These are phyloP conservation scores for Exophiala bonariae DNA, from an alignment of 2,329 filamentous ascomycete genomes.

Conservation along the genomic window DNA sequence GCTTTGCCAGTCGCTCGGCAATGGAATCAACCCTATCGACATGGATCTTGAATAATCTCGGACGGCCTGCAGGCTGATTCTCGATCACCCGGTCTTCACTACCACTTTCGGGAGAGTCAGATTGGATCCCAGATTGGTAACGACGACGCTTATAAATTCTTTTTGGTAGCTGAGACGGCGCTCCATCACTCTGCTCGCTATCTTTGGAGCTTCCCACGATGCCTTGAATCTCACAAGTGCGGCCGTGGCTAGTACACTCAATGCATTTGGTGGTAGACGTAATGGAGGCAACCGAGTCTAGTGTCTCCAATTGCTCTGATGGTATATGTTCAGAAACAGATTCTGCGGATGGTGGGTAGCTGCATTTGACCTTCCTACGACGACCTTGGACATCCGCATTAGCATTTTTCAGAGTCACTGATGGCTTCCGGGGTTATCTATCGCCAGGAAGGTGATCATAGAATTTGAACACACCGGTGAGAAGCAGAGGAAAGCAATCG, in stretches of 20 bases:
- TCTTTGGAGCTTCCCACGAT: constrained; percentile 6
- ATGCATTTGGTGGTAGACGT: constrained; percentile 17
- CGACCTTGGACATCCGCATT: constrained; percentile 17
- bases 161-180: neutral
- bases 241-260: constrained; percentile 20
- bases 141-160: constrained; percentile 21
- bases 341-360: constrained; percentile 10
- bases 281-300: neutral
- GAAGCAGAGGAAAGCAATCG: neutral
- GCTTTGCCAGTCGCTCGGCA: constrained; percentile 15
- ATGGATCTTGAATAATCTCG: constrained; percentile 8
- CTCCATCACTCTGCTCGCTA: neutral
- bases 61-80: neutral
- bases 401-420: too few relatives aligned
- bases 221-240: constrained; percentile 23
- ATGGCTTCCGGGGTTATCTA: too few relatives aligned
- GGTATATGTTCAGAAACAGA: neutral
- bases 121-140: neutral
- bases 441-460: too few relatives aligned
- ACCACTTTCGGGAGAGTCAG: neutral
- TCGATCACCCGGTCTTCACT: neutral
- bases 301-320: neutral
- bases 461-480: neutral
- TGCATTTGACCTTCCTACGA: constrained; percentile 30
- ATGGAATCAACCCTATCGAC: constrained; percentile 17